Evolutionary conservation across 2,329 filamentous ascomycete genomes (phyloP), one percentile per base, ranked within the genome.

Genomic region (Westerdykella sp.): DNA sequence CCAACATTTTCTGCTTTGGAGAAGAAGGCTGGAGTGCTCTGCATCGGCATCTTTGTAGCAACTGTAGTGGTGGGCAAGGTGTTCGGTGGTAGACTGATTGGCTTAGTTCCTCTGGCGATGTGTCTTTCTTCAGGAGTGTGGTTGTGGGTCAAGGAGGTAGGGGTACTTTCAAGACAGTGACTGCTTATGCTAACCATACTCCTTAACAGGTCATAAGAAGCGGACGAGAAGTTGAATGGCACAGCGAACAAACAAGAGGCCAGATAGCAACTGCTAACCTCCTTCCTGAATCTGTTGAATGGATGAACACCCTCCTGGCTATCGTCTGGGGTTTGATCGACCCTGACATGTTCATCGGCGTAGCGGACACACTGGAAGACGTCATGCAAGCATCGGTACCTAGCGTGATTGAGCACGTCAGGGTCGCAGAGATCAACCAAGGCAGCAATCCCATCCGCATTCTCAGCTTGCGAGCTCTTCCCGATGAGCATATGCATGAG

Each of bases 371-470:
- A 11, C 78, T 93, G 5, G 87, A 93, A 68, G 91, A 97, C 63
- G 86, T 97, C 53, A 97, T 97, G 91, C 89, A 94, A 64, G 91
- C 90, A 15, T 95, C 88, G 0, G 85, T 96, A 0, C 93, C 93
- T 0, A 82, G 85, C 1, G 73, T 97, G 32, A 89, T 98, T 51
- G 90, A 97, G 65, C 93, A 95, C 53, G 89, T 98, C 37, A 85
- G 91, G 53, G 87, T 97, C 16, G 89, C 90, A 46, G 90, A 96
- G 56, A 95, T 98, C 56, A 87, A 88, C 39, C 93, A 97, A 67
- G 93, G 93, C 22, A 87, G 77, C 67, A 96, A 96, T 54, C 88
- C 93, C 0, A 74, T 97, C 43, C 82, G 91, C 7, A 87, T 97
- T 40, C 75, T 97, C 37, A 95, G 87, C 62, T 75, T 96, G 60